Evolutionary conservation across 495 filamentous ascomycete species (phyloP).

Genomic region (Friedmanniomyces simplex): DNA sequence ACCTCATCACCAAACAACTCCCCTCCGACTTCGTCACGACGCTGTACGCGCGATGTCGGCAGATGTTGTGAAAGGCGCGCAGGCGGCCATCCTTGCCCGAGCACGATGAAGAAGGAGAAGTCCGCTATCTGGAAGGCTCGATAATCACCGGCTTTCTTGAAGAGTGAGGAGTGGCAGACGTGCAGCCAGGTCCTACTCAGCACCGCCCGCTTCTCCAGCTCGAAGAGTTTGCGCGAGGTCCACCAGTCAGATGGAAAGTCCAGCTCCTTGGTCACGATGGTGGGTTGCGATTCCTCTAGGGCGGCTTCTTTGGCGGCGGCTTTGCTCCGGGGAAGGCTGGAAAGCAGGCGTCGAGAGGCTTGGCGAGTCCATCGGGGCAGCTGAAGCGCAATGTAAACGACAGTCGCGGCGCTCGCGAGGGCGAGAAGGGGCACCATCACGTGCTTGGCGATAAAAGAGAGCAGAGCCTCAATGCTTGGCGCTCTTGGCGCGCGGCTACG

Average conservation of each 20-base stretch:
- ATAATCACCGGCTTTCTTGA: constrained; percentile 3
- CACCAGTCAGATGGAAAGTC: constrained; percentile 7
- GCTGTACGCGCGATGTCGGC: constrained; percentile 47
- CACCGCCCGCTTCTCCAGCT: constrained; percentile 4
- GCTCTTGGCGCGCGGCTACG: background rate
- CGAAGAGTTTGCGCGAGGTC: constrained; percentile 1
- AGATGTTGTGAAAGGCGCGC: constrained; percentile 46
- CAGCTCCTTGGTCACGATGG: constrained; percentile 2
- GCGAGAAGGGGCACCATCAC: background rate
- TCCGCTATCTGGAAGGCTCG: constrained; percentile 6
- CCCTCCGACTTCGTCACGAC: constrained; percentile 42
- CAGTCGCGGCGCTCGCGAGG: background rate
- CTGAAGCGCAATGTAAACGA: background rate
- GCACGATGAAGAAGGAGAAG: constrained; percentile 5
- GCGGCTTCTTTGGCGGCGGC: background rate
- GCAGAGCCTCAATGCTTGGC: background rate
- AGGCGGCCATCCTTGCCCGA: constrained; percentile 1
- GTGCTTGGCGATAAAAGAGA: background rate
- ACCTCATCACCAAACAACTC: constrained; percentile 42
- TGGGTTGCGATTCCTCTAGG: background rate
- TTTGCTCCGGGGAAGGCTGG: background rate
- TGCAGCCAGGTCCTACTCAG: constrained; percentile 5
- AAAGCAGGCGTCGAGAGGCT: background rate
- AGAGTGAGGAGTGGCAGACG: constrained; percentile 3
- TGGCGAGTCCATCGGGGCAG: background rate